Conservation (phyloP, 257 asterid species). For the Solanum habrochaites region DNA sequence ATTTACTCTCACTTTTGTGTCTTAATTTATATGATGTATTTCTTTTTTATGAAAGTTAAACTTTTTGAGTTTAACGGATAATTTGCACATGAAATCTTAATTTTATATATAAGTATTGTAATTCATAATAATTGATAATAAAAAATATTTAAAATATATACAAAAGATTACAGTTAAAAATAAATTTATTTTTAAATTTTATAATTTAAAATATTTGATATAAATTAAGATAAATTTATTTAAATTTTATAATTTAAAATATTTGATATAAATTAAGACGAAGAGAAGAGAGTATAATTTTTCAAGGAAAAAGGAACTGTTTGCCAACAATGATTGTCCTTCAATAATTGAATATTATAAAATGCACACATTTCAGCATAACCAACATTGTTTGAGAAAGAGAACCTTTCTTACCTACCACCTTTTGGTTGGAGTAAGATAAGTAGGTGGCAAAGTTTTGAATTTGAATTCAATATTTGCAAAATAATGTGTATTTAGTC, state of each 20-base stretch:
- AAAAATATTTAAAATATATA: no score
- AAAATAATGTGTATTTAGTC: no score
- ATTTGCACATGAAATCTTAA: no score
- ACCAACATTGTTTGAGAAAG: background rate
- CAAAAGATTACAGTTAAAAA: accelerated
- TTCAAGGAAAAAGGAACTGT: background rate
- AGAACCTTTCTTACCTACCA: background rate
- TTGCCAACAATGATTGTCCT: background rate
- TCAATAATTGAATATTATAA: background rate
- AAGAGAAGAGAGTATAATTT: background rate
- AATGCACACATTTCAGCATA: background rate
- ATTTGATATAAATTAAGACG: no score
- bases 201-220: no score
- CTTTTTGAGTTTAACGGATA: accelerated
- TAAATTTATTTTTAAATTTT: no score
- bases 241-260: no score
- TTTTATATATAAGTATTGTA: accelerated
- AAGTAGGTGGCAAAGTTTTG: background rate
- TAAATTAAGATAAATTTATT: no score
- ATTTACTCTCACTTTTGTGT: accelerated
- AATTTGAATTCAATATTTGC: background rate
- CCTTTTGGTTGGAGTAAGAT: background rate
- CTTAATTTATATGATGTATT: no score
- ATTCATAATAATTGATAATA: no score
- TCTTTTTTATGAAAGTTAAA: accelerated